Evolutionary conservation across 495 filamentous ascomycete genomes (phyloP), one percentile per base, ranked within the genome.

Genomic region (Geoglossum glabrum): DNA sequence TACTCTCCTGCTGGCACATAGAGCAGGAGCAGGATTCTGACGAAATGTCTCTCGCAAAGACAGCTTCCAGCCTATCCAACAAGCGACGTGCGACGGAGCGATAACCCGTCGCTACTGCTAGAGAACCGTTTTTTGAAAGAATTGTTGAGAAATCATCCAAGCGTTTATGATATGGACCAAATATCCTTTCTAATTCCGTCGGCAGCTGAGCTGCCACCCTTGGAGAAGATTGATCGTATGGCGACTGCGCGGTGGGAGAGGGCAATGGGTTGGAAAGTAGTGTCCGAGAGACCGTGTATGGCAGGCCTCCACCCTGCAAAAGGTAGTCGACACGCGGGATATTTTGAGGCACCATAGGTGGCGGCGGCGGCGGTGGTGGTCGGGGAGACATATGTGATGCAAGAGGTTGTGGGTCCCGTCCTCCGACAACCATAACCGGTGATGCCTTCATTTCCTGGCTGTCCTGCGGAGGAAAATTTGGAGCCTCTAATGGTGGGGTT

Each of bases 31-130:
- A 96, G 2, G 77, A 81, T 59, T 95, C 82, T 0, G 81, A 82
- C 0, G 86, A 85, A 34, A 99, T 83, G 62, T 96, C 88, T 52
- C 93, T 76, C 23, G 87, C 85, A 67, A 99, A 97, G 17, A 99
- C 87, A 27, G 86, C 82, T 64, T 95, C 92, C 13, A 99, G 72
- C 55, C 90, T 82, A 65, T 99, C 92, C n/a, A 97, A 76, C 26
- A 97, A 68, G 38, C 89, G 79, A 1, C 93, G 81, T n/a, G 93
- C 93, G 38, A 97, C 83, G 7, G 90, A 95, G 54, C 84, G 80
- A 69, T 97, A 96, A 1, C 93, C 93, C 5, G 93, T 97, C 25
- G 92, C 92, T 0, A 99, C 93, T 6, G 93, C 93, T 17, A 99
- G 68, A 7, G 89, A 95, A 1, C 93, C 93, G 64, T 83, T 87